These are phyloP conservation scores for Linnemannia hyalina DNA, from an alignment of 192 early-diverging fungal species.

Conservation along the genomic window DNA sequence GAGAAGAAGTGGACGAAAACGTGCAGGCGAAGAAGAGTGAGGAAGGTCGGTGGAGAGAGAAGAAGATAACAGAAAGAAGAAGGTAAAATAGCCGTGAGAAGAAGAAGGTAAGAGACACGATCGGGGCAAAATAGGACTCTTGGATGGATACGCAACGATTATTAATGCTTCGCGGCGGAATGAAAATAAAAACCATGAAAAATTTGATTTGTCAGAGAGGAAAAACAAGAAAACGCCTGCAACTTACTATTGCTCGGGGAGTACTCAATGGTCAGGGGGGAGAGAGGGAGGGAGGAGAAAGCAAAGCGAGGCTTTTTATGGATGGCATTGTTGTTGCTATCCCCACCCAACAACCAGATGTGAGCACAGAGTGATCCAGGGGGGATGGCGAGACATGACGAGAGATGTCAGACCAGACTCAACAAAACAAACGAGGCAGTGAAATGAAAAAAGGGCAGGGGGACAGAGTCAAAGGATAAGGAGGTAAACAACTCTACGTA, in stretches of 20 bases:
- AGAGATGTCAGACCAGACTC: neutral
- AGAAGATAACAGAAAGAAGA: slow-evolving; percentile 1
- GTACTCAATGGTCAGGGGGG: neutral
- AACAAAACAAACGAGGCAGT: neutral
- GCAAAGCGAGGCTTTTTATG: neutral
- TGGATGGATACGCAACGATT: neutral
- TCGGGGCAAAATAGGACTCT: neutral
- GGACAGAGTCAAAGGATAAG: neutral
- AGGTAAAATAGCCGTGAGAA: neutral
- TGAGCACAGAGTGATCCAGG: neutral
- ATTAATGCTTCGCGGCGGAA: slow-evolving; percentile 1
- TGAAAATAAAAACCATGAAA: neutral
- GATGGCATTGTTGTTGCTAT: neutral
- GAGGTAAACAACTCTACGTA: neutral
- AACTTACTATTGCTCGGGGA: neutral
- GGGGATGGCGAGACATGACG: neutral
- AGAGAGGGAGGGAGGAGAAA: neutral
- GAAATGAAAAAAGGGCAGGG: neutral
- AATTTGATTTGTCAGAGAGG: neutral
- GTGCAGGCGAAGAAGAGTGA: neutral
- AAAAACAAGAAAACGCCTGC: neutral
- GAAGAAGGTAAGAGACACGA: neutral
- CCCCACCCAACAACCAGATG: neutral
- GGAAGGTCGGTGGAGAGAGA: neutral
- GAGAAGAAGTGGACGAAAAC: neutral